Base-by-base conservation (phyloP, 257 asterid species). In the Solanum gandarillasii region DNA sequence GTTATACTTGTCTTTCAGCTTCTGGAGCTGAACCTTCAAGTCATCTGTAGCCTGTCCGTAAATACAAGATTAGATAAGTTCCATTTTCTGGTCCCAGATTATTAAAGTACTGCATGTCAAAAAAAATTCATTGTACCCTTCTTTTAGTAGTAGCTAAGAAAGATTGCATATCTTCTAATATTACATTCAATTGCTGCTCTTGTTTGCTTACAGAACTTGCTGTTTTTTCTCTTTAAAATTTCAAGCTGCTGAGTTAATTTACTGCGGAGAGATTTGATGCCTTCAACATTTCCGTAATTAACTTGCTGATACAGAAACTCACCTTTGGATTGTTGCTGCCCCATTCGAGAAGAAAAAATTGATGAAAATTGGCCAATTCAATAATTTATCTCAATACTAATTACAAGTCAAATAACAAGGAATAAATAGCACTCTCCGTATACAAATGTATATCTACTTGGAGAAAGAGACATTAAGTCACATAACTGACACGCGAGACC, bases 271-370 rank as follows among this genome's bases (percentile, higher is more conserved):
- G 98, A 85, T 94, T 93, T 96, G 93, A 96, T 95, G 86, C 95
- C 95, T 83, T 95, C 95, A 46, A 85, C 55, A 43, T 93, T 93
- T 58, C 95, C 98, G 89, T 89, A 89, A 89, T 88, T 95, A 62
- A 95, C 99, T 88, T 95, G 98, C 91, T 96, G 95, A 83, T 88
- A 92, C 90, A 96, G 86, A 89, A 93, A 88, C 88, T 94, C 97
- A 84, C 91, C 99, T 88, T 93, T 95, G 73, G 98, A 96, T 91
- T 94, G 97, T 85, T 91, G 94, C 81, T 91, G 95, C 73, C 98
- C 99, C 99, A 96, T 96, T 46, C 0, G 2, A 41, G 48, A 6
- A 76, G 79, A 87, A 29, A 46, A 85, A 21, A 65, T 68, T 7
- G n/a, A 68, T 84, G 48, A 32, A 36, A 88, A 23, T 72, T 67